Percentiles rank a stretch among this genome's conserved stretches.
Conservation (phyloP, 768 basidiomycete species). For the Suillus variegatus region DNA sequence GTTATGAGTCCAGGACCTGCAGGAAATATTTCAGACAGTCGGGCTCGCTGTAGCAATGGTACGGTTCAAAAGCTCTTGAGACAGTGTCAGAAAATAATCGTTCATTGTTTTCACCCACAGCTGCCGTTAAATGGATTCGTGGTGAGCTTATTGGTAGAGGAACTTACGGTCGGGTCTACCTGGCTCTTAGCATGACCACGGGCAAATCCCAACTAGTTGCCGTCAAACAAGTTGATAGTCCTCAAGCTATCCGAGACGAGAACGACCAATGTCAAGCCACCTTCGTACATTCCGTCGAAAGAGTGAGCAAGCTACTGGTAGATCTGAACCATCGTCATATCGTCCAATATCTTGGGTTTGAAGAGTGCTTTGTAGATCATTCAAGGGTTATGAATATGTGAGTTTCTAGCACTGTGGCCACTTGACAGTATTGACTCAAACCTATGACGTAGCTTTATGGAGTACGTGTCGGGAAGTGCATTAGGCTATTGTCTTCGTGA, state of each 20-base stretch:
- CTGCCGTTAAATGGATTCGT: slow-evolving; percentile 96
- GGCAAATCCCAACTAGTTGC: slow-evolving; percentile 95
- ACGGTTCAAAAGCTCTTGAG: background rate
- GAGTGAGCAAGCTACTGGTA: slow-evolving; percentile 94
- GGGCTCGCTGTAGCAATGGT: slow-evolving; percentile 1
- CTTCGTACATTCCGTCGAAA: slow-evolving; percentile 89
- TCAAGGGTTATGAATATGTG: slow-evolving; percentile 87
- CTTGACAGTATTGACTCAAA: slow-evolving; percentile 4
- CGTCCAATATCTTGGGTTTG: slow-evolving; percentile 95
- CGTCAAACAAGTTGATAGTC: slow-evolving; percentile 98
- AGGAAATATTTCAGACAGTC: background rate
- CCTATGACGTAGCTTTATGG: slow-evolving; percentile 72
- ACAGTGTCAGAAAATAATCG: background rate
- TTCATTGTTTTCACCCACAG: slow-evolving; percentile 43
- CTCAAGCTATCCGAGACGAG: slow-evolving; percentile 90
- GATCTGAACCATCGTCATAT: slow-evolving; percentile 97
- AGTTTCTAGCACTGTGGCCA: slow-evolving; percentile 32
- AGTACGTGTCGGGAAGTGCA: slow-evolving; percentile 98
- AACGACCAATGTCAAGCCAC: slow-evolving; percentile 81
- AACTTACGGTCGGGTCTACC: slow-evolving; percentile 94
- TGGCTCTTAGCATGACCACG: slow-evolving; percentile 92
- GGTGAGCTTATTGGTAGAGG: slow-evolving; percentile 97
- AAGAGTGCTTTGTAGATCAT: slow-evolving; percentile 68
- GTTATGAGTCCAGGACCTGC: background rate
- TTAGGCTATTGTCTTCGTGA: slow-evolving; percentile 88